Evolutionary conservation across 371 early-diverging fungal genomes (phyloP).

Genomic region (Lichtheimia ramosa): DNA sequence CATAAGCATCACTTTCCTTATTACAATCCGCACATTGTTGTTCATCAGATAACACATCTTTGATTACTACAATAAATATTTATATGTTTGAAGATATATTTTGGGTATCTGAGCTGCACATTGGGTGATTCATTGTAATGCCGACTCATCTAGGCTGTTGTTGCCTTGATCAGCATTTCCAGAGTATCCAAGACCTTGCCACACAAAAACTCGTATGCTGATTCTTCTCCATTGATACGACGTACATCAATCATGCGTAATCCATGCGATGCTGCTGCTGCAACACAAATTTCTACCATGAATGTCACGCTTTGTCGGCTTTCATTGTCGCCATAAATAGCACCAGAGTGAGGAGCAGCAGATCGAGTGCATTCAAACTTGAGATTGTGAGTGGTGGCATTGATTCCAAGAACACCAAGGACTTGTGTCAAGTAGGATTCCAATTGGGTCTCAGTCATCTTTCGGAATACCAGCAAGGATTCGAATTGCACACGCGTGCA

Average conservation of each 20-base stretch:
- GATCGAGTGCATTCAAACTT: neutral
- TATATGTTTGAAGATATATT: too few relatives aligned
- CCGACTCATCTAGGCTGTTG: neutral
- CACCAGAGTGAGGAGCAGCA: neutral
- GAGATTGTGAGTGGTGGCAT: neutral
- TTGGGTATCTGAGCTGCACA: too few relatives aligned
- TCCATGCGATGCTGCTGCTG: conserved; percentile 5
- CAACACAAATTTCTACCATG: neutral
- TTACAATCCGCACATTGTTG: too few relatives aligned
- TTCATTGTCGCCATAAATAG: conserved; percentile 6
- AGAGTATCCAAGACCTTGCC: conserved; percentile 11
- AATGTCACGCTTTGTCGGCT: neutral
- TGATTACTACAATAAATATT: too few relatives aligned
- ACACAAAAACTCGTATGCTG: conserved; percentile 12
- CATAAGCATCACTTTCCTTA: too few relatives aligned
- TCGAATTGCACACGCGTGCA: conserved; percentile 8
- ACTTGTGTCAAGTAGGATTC: conserved; percentile 2
- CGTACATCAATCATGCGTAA: conserved; percentile 9
- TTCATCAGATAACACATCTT: too few relatives aligned
- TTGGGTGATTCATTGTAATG: too few relatives aligned
- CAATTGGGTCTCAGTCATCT: conserved; percentile 1
- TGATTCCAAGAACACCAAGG: conserved; percentile 8
- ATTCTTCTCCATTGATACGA: conserved; percentile 6
- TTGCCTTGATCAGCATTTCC: conserved; percentile 1
- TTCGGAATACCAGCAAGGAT: neutral